These are phyloP conservation scores for Candida dajiaensis DNA, from an alignment of 805 yeast species.

Conservation along the genomic window DNA sequence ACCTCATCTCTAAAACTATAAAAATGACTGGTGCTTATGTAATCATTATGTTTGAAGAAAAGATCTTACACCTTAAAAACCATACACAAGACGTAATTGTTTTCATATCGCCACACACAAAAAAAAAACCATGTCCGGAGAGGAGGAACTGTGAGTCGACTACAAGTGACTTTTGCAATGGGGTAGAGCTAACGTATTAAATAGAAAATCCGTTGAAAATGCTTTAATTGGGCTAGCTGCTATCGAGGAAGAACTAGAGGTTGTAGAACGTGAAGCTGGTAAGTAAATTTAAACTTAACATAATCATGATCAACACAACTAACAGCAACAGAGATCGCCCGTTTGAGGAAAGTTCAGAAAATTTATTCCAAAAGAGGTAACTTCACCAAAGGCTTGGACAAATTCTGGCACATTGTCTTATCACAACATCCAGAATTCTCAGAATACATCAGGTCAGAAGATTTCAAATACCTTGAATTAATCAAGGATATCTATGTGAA, in stretches of 20 bases:
- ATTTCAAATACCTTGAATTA: slow-evolving; percentile 66
- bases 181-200: not conserved
- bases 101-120: not conserved
- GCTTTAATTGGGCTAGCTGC: slow-evolving; percentile 46
- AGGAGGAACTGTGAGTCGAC: slow-evolving; percentile 4
- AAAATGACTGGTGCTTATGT: not conserved
- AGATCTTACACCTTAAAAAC: no score
- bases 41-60: no score
- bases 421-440: slow-evolving; percentile 83
- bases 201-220: slow-evolving; percentile 24
- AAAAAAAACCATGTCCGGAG: slow-evolving; percentile 1
- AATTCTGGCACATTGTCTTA: slow-evolving; percentile 83
- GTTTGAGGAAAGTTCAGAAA: slow-evolving; percentile 47
- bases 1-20: not conserved
- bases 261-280: slow-evolving; percentile 54
- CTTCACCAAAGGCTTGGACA: slow-evolving; percentile 50
- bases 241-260: slow-evolving; percentile 52
- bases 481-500: slow-evolving; percentile 59
- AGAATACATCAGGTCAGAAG: slow-evolving; percentile 71
- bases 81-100: no score
- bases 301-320: not conserved
- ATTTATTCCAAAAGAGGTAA: slow-evolving; percentile 53
- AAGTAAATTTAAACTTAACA: slow-evolving; percentile 3
- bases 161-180: no score
- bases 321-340: slow-evolving; percentile 32